Base-by-base conservation (phyloP, 345 rosid genomes). In the Nasturtium officinale region DNA sequence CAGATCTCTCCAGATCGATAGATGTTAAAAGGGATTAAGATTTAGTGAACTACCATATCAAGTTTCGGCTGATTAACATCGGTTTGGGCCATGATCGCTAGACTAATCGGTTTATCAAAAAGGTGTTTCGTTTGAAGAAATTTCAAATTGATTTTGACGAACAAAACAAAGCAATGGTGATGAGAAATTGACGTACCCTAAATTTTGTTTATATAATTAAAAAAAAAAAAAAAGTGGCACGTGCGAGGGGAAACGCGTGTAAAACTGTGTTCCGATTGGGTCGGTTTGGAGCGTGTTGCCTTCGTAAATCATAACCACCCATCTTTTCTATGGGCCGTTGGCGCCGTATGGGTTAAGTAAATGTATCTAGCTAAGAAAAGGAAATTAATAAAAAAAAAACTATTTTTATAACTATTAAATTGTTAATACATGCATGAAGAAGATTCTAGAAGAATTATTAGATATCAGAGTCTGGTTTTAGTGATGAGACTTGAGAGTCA, bases 21-120 rank as follows among this genome's bases (percentile, higher is more conserved):
- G 26, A 57, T 26, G 29, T 7, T 0, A 33, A 32, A 55, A n/a
- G 8, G 8, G 37, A 30, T 53, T 33, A 5, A 54, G 59, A 67
- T 3, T 51, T 74, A n/a, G n/a, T n/a, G n/a, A n/a, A n/a, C n/a
- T n/a, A 78, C 82, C 78, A 78, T 56, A 12, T 78, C 82, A 13
- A 67, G 13, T 47, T 74, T 55, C 20, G 68, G 78, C 62, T 69
- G 75, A 32, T 63, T 63, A 43, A 66, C 33, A 74, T 78, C 82
- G 9, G 77, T 64, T 30, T 78, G 78, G 2, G 82, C 57, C 82
- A 78, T 78, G 56, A 54, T 78, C 65, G 48, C 28, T 62, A 11
- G 43, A 28, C 0, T 17, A 28, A 42, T 61, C 55, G 29, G 16
- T 46, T 16, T 15, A 53, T 37, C 9, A 48, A 54, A 25, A 76